Base-by-base conservation (phyloP, 768 basidiomycete genomes). In the Leccinum ochraceum region DNA sequence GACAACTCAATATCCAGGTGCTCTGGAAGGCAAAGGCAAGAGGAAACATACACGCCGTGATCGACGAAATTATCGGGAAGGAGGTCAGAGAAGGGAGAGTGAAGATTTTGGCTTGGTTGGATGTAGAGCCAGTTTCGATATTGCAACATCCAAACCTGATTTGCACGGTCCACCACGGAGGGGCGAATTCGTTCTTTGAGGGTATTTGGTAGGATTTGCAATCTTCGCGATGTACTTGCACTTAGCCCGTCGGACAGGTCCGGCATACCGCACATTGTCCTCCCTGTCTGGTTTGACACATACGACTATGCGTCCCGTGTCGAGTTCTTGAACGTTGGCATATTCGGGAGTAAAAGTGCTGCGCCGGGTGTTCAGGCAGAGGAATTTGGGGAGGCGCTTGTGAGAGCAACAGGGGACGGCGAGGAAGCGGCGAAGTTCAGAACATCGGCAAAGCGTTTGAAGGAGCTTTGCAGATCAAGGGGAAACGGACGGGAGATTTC, bases 21-120 rank as follows among this genome's bases (percentile, higher is more conserved):
- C 60, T 66, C 49, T 62, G 85, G 88, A 66, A 61, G 9, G 52
- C 22, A 26, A 59, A 36, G 44, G 42, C 16, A 22, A 28, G 20
- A 1, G 49, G 39, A 0, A 26, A 55, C 1, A 14, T 66, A 9
- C 54, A 53, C 3, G 2, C 7, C 0, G 32, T 34, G 32, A 34
- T 34, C 32, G 32, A 34, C 11, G 32, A 34, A 5, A 34, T 34
- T 13, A 34, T 34, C 1, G 60, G 60, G 11, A 51, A 60, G 20
- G 65, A 62, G 14, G 24, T 66, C 11, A 42, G 20, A 11, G 55
- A 58, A 14, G 63, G 56, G 7, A 57, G 48, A 28, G 54, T 66
- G 3, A 65, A 56, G 46, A 50, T 61, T 3, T n/a, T 59, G 7
- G 28, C 64, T 7, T 66, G 63, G 64, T 26, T 65, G 44, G 51